Conservation (phyloP, 2,329 filamentous ascomycete genomes). For the Aaosphaeria arxii region DNA sequence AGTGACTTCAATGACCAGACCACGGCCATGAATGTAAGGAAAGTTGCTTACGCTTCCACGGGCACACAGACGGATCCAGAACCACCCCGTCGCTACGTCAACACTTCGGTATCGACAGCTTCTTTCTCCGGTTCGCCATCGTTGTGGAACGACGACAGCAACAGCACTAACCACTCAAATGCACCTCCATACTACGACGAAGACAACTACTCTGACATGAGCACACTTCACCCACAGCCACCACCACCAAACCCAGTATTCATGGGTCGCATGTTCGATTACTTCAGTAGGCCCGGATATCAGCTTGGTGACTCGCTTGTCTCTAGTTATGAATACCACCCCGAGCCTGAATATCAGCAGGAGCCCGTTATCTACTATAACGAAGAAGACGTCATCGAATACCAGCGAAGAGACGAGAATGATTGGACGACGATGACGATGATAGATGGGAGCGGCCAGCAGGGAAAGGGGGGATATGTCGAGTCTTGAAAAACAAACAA, state of each 20-base stretch:
- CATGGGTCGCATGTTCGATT: conserved; percentile 32
- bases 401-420: no score
- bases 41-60: conserved; percentile 15
- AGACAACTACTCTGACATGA: no score
- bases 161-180: no score
- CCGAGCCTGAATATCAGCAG: conserved; percentile 1
- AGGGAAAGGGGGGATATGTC: no score
- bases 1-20: neutral
- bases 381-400: conserved; percentile 6
- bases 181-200: no score
- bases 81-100: conserved; percentile 2
- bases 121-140: conserved; percentile 4
- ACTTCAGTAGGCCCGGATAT: conserved; percentile 31
- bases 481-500: no score
- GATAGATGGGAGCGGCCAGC: no score
- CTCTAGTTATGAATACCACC: conserved; percentile 16
- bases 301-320: conserved; percentile 29
- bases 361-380: conserved; percentile 8
- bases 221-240: conserved; percentile 10
- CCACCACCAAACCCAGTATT: conserved; percentile 19
- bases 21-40: no score
- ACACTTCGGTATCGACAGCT: conserved; percentile 8
- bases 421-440: no score
- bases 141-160: conserved; percentile 9
- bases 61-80: conserved; percentile 22